These are phyloP conservation scores for Colletotrichum costaricense DNA, from an alignment of 2,329 filamentous ascomycete genomes.

Conservation along the genomic window DNA sequence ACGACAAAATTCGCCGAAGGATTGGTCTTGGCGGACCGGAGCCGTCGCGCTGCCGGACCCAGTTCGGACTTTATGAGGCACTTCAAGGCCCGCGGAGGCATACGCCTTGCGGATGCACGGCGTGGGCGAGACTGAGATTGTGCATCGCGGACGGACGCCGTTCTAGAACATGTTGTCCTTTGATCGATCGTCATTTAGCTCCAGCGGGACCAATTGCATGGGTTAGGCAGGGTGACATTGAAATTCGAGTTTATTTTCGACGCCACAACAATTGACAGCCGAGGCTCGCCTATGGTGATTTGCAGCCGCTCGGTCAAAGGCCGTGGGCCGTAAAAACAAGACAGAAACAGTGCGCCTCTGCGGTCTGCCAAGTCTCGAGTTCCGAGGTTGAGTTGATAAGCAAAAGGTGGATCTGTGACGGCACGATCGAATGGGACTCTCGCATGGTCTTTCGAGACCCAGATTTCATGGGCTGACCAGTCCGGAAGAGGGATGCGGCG, in stretches of 20 bases:
- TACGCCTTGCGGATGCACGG: constrained; percentile 25
- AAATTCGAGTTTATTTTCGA: not conserved
- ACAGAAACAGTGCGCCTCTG: constrained; percentile 1
- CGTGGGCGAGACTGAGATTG: constrained; percentile 22
- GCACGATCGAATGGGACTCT: constrained; percentile 14
- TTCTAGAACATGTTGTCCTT: constrained; percentile 18
- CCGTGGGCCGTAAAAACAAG: constrained; percentile 16
- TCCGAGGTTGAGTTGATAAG: constrained; percentile 16
- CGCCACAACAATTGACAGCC: constrained; percentile 14
- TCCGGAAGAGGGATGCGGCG: not conserved
- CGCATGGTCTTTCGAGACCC: not conserved
- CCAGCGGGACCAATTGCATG: constrained; percentile 17
- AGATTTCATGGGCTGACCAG: constrained; percentile 26
- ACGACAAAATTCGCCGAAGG: constrained; percentile 32
- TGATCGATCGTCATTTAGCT: constrained; percentile 26
- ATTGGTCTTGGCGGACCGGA: constrained; percentile 24
- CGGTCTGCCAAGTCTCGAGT: not conserved
- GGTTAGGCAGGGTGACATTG: constrained; percentile 22
- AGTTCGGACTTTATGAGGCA: constrained; percentile 32
- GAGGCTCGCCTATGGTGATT: constrained; percentile 23
- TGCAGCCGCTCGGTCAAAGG: constrained; percentile 23
- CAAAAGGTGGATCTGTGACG: not conserved
- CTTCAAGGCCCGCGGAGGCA: constrained; percentile 29
- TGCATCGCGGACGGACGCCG: not conserved
- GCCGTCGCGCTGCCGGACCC: constrained; percentile 29